A percentile compares a stretch with the other conserved stretches of the same genome.
Conservation (phyloP, 2,329 filamentous ascomycete genomes). For the Penicillium sumatraense region DNA sequence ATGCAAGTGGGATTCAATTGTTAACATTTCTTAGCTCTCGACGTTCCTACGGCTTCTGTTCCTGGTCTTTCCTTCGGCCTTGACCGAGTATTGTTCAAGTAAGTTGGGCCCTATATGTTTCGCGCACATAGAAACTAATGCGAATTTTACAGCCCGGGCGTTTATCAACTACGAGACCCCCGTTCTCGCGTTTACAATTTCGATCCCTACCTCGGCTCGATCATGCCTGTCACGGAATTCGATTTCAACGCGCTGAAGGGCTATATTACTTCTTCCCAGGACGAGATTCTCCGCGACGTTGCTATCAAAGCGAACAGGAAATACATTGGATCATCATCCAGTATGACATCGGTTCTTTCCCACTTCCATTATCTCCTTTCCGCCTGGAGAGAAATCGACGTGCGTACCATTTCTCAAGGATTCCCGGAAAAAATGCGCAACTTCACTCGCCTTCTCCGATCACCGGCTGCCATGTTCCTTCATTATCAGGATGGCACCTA, state of each 20-base stretch:
- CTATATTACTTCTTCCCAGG: conserved; percentile 91
- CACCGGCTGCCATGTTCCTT: conserved; percentile 80
- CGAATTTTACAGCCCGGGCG: conserved; percentile 62
- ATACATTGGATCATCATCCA: conserved; percentile 94
- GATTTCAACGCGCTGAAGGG: conserved; percentile 84
- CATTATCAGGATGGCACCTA: conserved; percentile 83
- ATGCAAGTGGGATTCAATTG: neutral
- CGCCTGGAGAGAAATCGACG: conserved; percentile 74
- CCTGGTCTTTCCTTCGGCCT: conserved; percentile 74
- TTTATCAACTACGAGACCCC: conserved; percentile 88
- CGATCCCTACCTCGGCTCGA: conserved; percentile 87
- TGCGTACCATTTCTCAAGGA: conserved; percentile 66
- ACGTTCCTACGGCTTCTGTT: conserved; percentile 55
- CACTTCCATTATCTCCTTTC: conserved; percentile 96
- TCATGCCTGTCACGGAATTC: conserved; percentile 93
- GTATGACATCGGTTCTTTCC: conserved; percentile 84
- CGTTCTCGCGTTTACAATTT: conserved; percentile 93
- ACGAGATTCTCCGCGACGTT: conserved; percentile 70
- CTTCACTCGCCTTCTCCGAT: conserved; percentile 74
- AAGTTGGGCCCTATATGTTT: too few species aligned
- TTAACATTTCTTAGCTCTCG: conserved; percentile 35
- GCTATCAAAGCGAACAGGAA: conserved; percentile 71
- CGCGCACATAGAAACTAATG: too few species aligned
- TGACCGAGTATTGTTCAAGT: conserved; percentile 92
- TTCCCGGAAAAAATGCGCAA: conserved; percentile 66